Base-by-base conservation (phyloP, 345 rosid genomes). In the Pistacia integerrima region DNA sequence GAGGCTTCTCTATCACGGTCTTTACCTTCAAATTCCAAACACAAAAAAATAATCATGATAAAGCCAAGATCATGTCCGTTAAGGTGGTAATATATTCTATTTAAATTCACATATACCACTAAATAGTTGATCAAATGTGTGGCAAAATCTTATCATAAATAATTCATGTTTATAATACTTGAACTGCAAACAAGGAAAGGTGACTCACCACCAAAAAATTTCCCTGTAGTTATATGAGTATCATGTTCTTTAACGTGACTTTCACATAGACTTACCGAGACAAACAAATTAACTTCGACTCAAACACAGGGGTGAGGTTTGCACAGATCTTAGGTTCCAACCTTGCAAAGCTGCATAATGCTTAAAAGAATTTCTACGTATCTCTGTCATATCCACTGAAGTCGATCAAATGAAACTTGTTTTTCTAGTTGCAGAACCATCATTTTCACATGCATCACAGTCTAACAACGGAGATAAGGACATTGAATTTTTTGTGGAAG, bases 1-100 rank as follows among this genome's bases (percentile, higher is more conserved):
- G 87, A 55, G 93, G 94, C 85, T 92, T 92, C 84, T 92, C 97
- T 16, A 92, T 89, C 76, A 92, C 94, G 80, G 90, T 88, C 83
- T 89, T 77, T 70, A 92, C 94, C 97, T 90, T 86, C 74, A 83
- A 72, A 79, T 63, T 30, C 58, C 67, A 61, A 74, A 78, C 73
- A 67, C 17, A 28, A 49, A 61, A 60, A 46, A 68, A 52, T 54
- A 60, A 35, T 67, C 67, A 60, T 52, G 49, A 36, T 8, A 74
- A 35, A 52, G 52, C 51, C 48, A 62, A 63, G 6, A 22, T 0
- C 38, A 72, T 59, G 13, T 16, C 9, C 20, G 14, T 44, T 16
- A 9, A 25, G 60, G 46, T 4, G 12, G 56, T 16, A 70, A 54
- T 14, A 8, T 9, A 57, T 2, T 46, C 58, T 46, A 17, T 25